Base-by-base conservation (phyloP, 129 eudicot species). In the Lactuca saligna region DNA sequence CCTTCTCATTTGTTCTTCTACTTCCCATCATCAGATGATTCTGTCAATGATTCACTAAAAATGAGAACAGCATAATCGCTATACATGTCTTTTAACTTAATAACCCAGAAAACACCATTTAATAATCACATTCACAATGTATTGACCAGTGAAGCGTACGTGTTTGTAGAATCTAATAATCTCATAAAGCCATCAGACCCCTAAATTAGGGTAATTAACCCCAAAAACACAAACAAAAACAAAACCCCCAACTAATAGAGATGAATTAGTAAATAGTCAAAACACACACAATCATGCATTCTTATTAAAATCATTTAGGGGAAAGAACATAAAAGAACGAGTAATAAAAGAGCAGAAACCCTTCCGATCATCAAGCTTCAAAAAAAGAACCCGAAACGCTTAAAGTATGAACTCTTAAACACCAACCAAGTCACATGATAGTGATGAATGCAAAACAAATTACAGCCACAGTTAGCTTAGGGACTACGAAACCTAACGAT, bases 21-120 rank as follows among this genome's bases (percentile, higher is more conserved):
- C 58, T 70, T 59, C 81, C 87, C 89, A 81, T 81, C 71, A 59
- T 72, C 72, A 65, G 64, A 65, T 44, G 33, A 69, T 33, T 42
- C 83, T 78, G 70, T 13, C 57, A 74, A 75, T 60, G 9, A 63
- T 49, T 70, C 54, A 32, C 17, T 11, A 3, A 17, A 61, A 74
- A 39, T 11, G 3, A 61, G 50, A 12, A 56, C 14, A 57, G 13
- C 17, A 72, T 12, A 48, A 53, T 67, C 63, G 3, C n/a, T 54
- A 58, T 54, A 20, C 53, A 39, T 53, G 50, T 68, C 29, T 25
- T 54, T 37, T 10, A 57, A 14, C 41, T 68, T 8, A 68, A 72
- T n/a, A 13, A 37, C 16, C 44, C 70, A 73, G 32, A 54, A 35
- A 3, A 44, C 13, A 63, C 56, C 20, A 54, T 29, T 5, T 29